Evolutionary conservation across 2,329 filamentous ascomycete genomes (phyloP).

Genomic region (Paraphaeosphaeria sporulosa): DNA sequence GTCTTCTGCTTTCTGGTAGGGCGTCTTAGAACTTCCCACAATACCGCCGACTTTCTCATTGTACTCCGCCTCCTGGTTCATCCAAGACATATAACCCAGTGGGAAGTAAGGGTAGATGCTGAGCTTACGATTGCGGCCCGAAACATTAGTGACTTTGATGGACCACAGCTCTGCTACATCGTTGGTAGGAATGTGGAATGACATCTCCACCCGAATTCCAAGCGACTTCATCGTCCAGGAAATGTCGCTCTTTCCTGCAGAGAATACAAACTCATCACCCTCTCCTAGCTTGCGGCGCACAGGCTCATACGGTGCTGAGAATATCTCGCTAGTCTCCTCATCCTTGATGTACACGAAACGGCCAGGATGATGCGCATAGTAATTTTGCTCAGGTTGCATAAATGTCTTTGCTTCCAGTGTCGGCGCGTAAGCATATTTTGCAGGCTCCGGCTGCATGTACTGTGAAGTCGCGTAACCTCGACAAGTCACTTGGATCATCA

Average conservation of each 20-base stretch:
- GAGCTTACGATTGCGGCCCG: constrained; percentile 54
- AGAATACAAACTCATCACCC: constrained; percentile 57
- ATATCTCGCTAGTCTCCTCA: constrained; percentile 59
- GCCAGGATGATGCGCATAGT: constrained; percentile 66
- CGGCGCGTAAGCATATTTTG: constrained; percentile 66
- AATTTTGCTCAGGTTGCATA: constrained; percentile 68
- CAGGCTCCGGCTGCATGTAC: constrained; percentile 68
- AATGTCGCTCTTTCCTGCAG: constrained; percentile 63
- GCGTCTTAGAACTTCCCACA: constrained; percentile 62
- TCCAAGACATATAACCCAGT: constrained; percentile 69
- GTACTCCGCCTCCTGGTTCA: constrained; percentile 66
- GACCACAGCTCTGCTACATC: constrained; percentile 66
- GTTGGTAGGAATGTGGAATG: constrained; percentile 59
- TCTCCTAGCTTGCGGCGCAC: constrained; percentile 57
- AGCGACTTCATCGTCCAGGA: constrained; percentile 62
- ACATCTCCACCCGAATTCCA: constrained; percentile 62
- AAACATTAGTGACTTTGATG: constrained; percentile 60
- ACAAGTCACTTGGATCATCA: constrained; percentile 68
- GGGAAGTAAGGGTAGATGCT: constrained; percentile 66
- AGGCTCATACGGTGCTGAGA: constrained; percentile 65
- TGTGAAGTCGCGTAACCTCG: constrained; percentile 66
- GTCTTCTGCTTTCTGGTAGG: constrained; percentile 65
- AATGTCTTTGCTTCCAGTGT: constrained; percentile 67
- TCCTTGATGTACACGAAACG: constrained; percentile 68
- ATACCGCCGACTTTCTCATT: constrained; percentile 58